A percentile compares a stretch with the other conserved stretches of the same genome.
Evolutionary conservation across 257 asterid species (phyloP).

Genomic region (Ligustrum vulgare): DNA sequence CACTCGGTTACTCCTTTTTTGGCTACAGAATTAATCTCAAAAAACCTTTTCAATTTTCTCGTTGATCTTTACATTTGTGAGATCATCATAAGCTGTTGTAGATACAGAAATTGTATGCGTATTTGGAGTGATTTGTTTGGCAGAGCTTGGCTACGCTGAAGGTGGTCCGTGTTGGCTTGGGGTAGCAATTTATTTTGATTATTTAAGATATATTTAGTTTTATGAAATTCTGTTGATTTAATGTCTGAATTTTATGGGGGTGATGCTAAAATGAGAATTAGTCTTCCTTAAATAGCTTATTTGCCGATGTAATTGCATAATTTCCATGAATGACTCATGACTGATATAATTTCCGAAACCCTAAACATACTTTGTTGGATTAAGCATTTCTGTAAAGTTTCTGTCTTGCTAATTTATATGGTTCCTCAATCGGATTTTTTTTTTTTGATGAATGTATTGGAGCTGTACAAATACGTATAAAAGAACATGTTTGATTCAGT

Average conservation of each 20-base stretch:
- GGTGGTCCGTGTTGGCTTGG: slow-evolving; percentile 14
- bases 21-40: neutral
- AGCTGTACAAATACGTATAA: neutral
- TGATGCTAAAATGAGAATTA: slow-evolving; percentile 12
- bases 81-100: neutral
- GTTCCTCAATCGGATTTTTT: neutral
- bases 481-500: neutral
- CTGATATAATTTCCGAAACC: neutral
- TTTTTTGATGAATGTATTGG: neutral
- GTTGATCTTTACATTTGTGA: neutral
- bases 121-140: slow-evolving; percentile 14
- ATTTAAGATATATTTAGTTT: neutral
- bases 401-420: neutral
- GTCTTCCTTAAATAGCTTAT: slow-evolving; percentile 3
- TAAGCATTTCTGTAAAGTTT: neutral
- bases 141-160: neutral
- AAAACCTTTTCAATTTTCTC: neutral
- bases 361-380: neutral
- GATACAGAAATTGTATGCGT: slow-evolving; percentile 7
- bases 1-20: neutral
- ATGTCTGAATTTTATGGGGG: slow-evolving; percentile 11
- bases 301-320: neutral
- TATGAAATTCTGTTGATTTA: neutral
- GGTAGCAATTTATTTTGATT: neutral
- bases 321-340: slow-evolving; percentile 2